Percentiles rank a stretch among this genome's conserved stretches.
Evolutionary conservation across 192 early-diverging fungal species (phyloP).

Genomic region (Cladochytrium replicatum): DNA sequence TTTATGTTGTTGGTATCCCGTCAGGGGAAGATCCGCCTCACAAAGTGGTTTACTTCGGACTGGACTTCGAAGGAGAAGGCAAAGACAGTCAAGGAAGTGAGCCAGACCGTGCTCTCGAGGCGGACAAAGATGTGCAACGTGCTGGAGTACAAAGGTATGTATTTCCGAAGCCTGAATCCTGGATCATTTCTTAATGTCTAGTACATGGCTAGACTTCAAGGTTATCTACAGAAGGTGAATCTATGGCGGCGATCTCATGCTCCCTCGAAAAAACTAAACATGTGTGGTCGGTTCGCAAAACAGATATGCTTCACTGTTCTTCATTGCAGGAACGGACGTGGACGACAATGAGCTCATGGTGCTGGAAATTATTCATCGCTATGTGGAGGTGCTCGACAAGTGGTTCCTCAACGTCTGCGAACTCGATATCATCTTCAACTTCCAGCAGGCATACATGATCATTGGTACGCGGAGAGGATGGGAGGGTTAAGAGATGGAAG

Average conservation of each 20-base stretch:
- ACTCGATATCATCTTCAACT: slow-evolving; percentile 97
- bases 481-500: slow-evolving; percentile 25
- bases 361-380: slow-evolving; percentile 94
- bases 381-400: slow-evolving; percentile 93
- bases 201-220: slow-evolving; percentile 45
- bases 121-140: slow-evolving; percentile 97
- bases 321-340: slow-evolving; percentile 86
- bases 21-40: slow-evolving; percentile 44
- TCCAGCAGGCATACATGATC: slow-evolving; percentile 62
- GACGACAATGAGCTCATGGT: slow-evolving; percentile 92
- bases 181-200: slow-evolving; percentile 2
- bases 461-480: slow-evolving; percentile 15
- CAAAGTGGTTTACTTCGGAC: slow-evolving; percentile 49
- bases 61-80: slow-evolving; percentile 78
- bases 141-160: slow-evolving; percentile 81
- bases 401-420: slow-evolving; percentile 97
- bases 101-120: slow-evolving; percentile 75
- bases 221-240: slow-evolving; percentile 60
- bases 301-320: slow-evolving; percentile 93
- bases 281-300: neutral
- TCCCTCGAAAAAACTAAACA: neutral
- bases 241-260: neutral
- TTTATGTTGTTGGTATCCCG: slow-evolving; percentile 43
- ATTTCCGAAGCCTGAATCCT: neutral
- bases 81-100: slow-evolving; percentile 90